phyloP scores from a whole-genome alignment of 2,329 filamentous ascomycete species.

The Exophiala sp. region DNA sequence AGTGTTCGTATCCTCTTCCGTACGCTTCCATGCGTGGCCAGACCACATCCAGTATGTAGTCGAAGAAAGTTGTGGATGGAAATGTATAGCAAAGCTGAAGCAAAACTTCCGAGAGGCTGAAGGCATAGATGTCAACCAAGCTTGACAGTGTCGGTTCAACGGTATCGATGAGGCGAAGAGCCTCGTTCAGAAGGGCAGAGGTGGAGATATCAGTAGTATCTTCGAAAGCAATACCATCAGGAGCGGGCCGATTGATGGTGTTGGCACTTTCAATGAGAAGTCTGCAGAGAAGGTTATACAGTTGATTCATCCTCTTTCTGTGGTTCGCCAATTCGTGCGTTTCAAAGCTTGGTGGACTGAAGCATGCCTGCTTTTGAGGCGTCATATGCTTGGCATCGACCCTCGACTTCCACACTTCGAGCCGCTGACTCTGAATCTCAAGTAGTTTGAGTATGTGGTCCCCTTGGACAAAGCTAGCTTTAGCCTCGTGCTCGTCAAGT shows the following conservation, averaged over 20 bases:
- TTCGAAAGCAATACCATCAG: not conserved
- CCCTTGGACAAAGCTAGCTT: conserved; percentile 17
- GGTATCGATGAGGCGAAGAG: not conserved
- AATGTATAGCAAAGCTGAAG: conserved; percentile 2
- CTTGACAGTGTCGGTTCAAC: conserved; percentile 3
- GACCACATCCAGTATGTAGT: conserved; percentile 17
- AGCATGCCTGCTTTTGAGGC: not conserved
- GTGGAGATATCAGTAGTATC: not conserved
- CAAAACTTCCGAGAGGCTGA: conserved; percentile 9
- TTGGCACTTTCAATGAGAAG: conserved; percentile 2
- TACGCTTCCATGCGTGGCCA: conserved; percentile 24
- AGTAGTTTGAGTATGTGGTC: conserved; percentile 21
- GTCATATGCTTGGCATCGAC: not conserved
- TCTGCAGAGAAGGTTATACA: conserved; percentile 14
- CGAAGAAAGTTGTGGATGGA: not conserved
- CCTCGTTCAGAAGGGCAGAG: not conserved
- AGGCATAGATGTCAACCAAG: conserved; percentile 9
- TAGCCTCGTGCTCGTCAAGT: conserved; percentile 10
- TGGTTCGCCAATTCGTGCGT: not conserved
- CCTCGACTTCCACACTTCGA: conserved; percentile 23
- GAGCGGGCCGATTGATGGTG: not conserved
- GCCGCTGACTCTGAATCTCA: conserved; percentile 18
- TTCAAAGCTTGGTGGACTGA: not conserved
- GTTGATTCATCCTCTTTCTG: conserved; percentile 6
- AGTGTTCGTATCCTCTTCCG: conserved; percentile 27